Evolutionary conservation across 2,329 filamentous ascomycete genomes (phyloP), one percentile per base, ranked within the genome.

Genomic region (Botrytis tulipae): DNA sequence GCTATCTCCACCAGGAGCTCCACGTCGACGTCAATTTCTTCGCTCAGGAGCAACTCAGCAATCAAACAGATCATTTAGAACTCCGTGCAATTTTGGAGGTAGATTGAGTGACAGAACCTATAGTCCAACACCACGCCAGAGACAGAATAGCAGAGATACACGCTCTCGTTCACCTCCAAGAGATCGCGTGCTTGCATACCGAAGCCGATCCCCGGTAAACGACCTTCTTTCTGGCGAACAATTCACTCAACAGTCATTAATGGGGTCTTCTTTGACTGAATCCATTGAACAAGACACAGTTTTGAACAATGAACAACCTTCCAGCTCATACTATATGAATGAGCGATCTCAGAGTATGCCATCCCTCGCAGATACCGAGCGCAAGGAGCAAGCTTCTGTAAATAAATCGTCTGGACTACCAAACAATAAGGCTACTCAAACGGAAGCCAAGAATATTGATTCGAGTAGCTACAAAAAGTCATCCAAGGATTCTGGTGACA

Each of bases 251-350:
- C 10, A n/a, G 35, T 6, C 25, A 16, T 9, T 12, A 25, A 2
- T 25, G 12, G 20, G 29, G 8, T 20, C 62, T 35, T 16, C 25
- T 1, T 9, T 48, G 10, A 4, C 6, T 0, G 46, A 35, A 7
- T 22, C 29, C 2, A 14, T n/a, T 22, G 32, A 14, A 7, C 4
- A 32, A n/a, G 3, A 25, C 12, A 25, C 9, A 9, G 0, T 12
- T 22, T 0, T 29, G 1, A 2, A 14, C 0, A 42, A 32, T 3
- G 4, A 0, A 18, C 16, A 68, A 1, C 7, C 35, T 2, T 8
- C 25, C 6, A 25, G n/a, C 0, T 6, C 29, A 40, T 2, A 14
- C n/a, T 6, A 22, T 5, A 40, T 42, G 1, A 20, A n/a, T 16
- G 25, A 37, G 46, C 18, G 9, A 42, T 42, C 22, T 4, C 10